Base-by-base conservation (phyloP, 371 early-diverging fungal species). In the Lichtheimia corymbifera region DNA sequence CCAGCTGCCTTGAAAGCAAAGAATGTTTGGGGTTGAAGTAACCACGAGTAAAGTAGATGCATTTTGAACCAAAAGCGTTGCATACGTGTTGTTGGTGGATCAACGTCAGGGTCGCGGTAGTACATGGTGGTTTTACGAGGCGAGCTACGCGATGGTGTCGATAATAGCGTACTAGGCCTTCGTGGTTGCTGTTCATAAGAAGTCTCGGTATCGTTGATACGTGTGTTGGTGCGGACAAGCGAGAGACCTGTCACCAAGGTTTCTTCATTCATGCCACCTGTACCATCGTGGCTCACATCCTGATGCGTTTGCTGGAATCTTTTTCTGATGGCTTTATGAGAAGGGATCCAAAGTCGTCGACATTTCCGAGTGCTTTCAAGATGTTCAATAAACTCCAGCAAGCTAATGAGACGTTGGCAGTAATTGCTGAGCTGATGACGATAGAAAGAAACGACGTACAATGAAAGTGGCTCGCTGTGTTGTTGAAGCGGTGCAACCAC, bases 81-180 rank as follows among this genome's bases (percentile, higher is more conserved):
- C 0, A 50, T 22, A 1, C 15, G 11, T 11, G 79, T 71, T 0
- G 52, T 52, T 0, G 79, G 79, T 2, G 71, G 68, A 12, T 66
- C 64, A 0, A 79, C 79, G 64, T 79, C 79, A 13, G 79, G 76
- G 53, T 79, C 74, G 6, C 59, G 61, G 30, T 41, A 50, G n/a
- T 61, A 50, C 27, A 63, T 30, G 28, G 28, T 30, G 28, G 28
- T 28, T 28, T 28, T 28, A 28, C 28, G 28, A 28, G 28, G 4
- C 0, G 4, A 2, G 28, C 28, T 28, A 28, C 4, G 28, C 28
- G 28, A 28, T 4, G 28, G 0, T 28, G 28, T 4, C 28, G 28
- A 28, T 28, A 28, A 28, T 28, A 28, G 4, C 28, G 28, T 28
- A 28, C 28, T 28, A 28, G 28, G 28, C 7, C 28, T 28, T 28